A percentile compares a stretch with the other conserved stretches of the same genome.
phyloP scores from a whole-genome alignment of 805 yeast species.

The Lipomyces sp. region DNA sequence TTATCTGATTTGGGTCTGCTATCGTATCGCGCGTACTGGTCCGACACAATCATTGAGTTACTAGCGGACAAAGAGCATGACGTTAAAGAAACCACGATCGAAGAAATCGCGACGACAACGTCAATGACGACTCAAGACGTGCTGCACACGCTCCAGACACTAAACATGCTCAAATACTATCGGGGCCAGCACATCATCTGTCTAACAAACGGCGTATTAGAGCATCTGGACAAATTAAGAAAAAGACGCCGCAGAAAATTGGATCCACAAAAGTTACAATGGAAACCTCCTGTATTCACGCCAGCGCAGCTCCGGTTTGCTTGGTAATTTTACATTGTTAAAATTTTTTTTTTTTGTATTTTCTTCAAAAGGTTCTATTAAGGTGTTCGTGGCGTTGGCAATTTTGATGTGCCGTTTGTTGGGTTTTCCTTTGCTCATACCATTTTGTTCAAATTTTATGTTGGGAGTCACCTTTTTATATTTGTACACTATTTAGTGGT shows the following conservation, averaged over 20 bases:
- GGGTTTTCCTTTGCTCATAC: neutral
- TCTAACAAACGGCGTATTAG: constrained; percentile 79
- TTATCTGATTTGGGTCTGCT: constrained; percentile 90
- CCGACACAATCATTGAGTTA: constrained; percentile 79
- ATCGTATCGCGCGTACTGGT: constrained; percentile 95
- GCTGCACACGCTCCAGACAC: constrained; percentile 87
- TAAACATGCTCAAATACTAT: constrained; percentile 86
- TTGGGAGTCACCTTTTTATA: constrained; percentile 1
- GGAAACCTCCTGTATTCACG: constrained; percentile 95
- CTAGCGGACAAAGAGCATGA: constrained; percentile 50
- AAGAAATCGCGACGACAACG: constrained; percentile 82
- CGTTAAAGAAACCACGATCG: constrained; percentile 63
- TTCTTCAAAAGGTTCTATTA: neutral
- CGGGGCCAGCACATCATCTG: constrained; percentile 94
- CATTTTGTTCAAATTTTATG: neutral
- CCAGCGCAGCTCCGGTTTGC: constrained; percentile 96
- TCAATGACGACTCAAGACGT: constrained; percentile 97
- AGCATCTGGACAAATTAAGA: constrained; percentile 70
- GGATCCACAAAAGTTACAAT: constrained; percentile 70
- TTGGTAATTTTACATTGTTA: constrained; percentile 58
- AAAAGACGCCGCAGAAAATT: constrained; percentile 71
- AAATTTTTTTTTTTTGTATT: neutral
- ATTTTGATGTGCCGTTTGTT: neutral
- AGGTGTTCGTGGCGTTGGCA: neutral
- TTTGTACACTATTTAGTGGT: neutral